Conservation (phyloP, 2,329 filamentous ascomycete species). For the Aspergillus sp. region DNA sequence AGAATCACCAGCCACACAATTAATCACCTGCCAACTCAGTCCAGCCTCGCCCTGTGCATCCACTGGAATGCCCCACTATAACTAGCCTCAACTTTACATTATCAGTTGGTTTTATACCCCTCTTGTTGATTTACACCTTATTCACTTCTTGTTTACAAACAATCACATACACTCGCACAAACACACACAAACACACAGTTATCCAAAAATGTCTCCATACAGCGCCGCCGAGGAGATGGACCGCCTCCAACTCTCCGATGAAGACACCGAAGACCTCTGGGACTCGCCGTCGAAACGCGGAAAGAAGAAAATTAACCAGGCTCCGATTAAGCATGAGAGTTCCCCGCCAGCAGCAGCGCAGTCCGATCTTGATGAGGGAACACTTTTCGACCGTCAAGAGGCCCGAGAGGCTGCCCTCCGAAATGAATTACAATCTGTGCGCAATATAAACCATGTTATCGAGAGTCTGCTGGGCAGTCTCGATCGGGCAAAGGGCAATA, state of each 20-base stretch:
- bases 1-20: slow-evolving; percentile 13
- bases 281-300: slow-evolving; percentile 53
- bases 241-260: slow-evolving; percentile 54
- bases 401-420: slow-evolving; percentile 71
- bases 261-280: slow-evolving; percentile 58
- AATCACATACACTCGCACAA: neutral
- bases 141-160: neutral
- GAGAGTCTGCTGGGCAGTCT: slow-evolving; percentile 56
- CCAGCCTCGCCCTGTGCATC: neutral
- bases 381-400: slow-evolving; percentile 63
- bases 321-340: slow-evolving; percentile 39
- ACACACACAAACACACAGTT: neutral
- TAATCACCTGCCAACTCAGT: neutral
- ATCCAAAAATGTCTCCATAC: slow-evolving; percentile 30
- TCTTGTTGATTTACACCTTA: neutral
- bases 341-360: slow-evolving; percentile 28
- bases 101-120: neutral
- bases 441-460: slow-evolving; percentile 83
- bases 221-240: slow-evolving; percentile 51
- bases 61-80: slow-evolving; percentile 3
- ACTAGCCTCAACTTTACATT: neutral
- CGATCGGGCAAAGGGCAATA: slow-evolving; percentile 49
- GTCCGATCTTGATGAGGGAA: slow-evolving; percentile 48
- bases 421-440: slow-evolving; percentile 77
- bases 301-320: slow-evolving; percentile 33